phyloP scores from a whole-genome alignment of 129 eudicot genomes.

The Flaveria bidentis region DNA sequence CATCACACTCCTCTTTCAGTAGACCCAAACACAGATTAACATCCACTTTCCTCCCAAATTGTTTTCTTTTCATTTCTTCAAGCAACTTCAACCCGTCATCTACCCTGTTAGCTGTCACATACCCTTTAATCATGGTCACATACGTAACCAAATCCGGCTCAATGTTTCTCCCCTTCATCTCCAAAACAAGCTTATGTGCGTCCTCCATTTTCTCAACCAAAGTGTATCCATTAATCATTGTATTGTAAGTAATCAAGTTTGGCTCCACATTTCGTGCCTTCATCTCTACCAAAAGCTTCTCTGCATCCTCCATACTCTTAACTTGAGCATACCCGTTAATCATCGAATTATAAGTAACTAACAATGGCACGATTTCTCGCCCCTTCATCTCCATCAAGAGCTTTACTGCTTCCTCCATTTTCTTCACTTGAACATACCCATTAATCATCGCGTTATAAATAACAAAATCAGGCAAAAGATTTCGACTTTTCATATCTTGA shows the following conservation, averaged over 20 bases:
- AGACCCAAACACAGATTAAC: slow-evolving; percentile 49
- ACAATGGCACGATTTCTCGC: slow-evolving; percentile 53
- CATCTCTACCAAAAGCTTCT: slow-evolving; percentile 37
- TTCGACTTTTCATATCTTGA: slow-evolving; percentile 66
- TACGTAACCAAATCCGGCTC: slow-evolving; percentile 38
- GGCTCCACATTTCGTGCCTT: slow-evolving; percentile 21
- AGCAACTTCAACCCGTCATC: slow-evolving; percentile 40
- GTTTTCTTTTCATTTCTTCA: slow-evolving; percentile 64
- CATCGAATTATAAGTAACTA: slow-evolving; percentile 69
- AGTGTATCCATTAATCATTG: slow-evolving; percentile 33
- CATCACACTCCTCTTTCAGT: slow-evolving; percentile 68
- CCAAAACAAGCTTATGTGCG: slow-evolving; percentile 22
- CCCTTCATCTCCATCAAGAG: slow-evolving; percentile 73
- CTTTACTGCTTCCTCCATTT: slow-evolving; percentile 79
- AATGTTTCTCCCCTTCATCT: slow-evolving; percentile 27
- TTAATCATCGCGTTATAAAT: slow-evolving; percentile 66
- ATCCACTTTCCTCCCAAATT: slow-evolving; percentile 52
- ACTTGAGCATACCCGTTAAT: slow-evolving; percentile 64
- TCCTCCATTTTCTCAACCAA: slow-evolving; percentile 25
- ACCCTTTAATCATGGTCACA: slow-evolving; percentile 36
- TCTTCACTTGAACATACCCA: slow-evolving; percentile 57
- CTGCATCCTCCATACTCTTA: slow-evolving; percentile 56
- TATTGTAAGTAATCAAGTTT: slow-evolving; percentile 26
- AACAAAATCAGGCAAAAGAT: slow-evolving; percentile 52
- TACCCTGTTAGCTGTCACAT: slow-evolving; percentile 20